A percentile compares a stretch with the other conserved stretches of the same genome.
phyloP scores from a whole-genome alignment of 2,329 filamentous ascomycete species.

The Pezicula carpinea region DNA sequence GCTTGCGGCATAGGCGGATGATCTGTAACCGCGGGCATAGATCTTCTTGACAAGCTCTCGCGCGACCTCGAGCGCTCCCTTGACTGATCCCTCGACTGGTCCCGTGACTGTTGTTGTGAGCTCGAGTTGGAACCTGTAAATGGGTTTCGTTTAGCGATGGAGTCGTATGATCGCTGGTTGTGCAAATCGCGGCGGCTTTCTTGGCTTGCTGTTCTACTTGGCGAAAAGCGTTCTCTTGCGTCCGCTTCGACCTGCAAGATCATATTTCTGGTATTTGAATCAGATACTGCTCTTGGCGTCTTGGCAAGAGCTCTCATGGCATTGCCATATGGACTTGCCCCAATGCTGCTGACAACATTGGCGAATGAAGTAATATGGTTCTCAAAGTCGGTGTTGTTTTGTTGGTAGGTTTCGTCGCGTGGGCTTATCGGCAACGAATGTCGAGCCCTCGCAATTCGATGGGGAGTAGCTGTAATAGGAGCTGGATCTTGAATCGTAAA shows the following conservation, averaged over 20 bases:
- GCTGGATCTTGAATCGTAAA: constrained; percentile 1
- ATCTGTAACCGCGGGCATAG: neutral
- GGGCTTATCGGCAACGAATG: neutral
- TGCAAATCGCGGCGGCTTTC: constrained; percentile 2
- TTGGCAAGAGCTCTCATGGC: neutral
- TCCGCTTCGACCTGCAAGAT: constrained; percentile 19
- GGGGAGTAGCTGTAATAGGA: neutral
- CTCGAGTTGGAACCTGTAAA: constrained; percentile 3
- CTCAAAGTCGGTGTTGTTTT: too few species aligned
- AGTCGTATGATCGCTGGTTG: constrained; percentile 11
- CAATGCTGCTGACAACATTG: too few species aligned
- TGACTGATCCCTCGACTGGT: neutral
- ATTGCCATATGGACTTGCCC: too few species aligned
- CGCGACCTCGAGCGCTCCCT: neutral
- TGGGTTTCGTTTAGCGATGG: constrained; percentile 4
- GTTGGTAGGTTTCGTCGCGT: neutral
- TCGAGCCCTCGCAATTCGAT: neutral
- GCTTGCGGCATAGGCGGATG: constrained; percentile 7
- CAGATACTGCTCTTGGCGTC: neutral
- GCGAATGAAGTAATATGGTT: too few species aligned
- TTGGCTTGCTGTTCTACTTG: constrained; percentile 5
- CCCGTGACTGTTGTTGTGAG: neutral
- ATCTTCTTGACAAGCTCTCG: neutral
- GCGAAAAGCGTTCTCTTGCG: constrained; percentile 12
- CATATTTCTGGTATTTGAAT: constrained; percentile 16